Evolutionary conservation across 176 grass and related monocot species (phyloP).

Genomic region (Hyparrhenia diplandra): DNA sequence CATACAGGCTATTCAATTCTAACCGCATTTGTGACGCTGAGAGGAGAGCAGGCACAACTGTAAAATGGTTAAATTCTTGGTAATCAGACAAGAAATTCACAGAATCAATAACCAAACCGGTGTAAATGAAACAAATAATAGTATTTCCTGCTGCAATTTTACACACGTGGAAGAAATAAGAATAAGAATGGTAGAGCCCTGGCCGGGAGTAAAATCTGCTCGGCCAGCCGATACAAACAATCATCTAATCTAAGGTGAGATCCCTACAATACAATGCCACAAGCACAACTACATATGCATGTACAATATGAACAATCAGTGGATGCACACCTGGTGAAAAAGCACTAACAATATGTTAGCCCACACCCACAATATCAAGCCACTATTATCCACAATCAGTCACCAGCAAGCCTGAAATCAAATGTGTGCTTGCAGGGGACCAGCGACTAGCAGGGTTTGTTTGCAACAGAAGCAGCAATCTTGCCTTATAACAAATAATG

Average conservation of each 20-base stretch:
- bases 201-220: constrained; percentile 8
- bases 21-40: neutral
- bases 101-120: neutral
- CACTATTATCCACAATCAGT: constrained; percentile 18
- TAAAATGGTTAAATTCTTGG: neutral
- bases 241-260: neutral
- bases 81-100: neutral
- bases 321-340: neutral
- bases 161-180: neutral
- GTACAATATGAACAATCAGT: constrained; percentile 20
- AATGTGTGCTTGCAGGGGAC: neutral
- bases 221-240: neutral
- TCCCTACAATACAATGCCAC: constrained; percentile 14
- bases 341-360: neutral
- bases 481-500: neutral
- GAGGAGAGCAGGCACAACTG: neutral
- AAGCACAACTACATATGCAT: constrained; percentile 28
- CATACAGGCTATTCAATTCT: neutral
- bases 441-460: neutral
- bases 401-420: neutral
- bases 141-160: neutral
- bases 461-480: constrained; percentile 9
- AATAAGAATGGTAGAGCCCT: neutral
- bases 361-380: neutral
- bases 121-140: neutral